These are phyloP conservation scores for Nidularia pulvinata DNA, from an alignment of 768 basidiomycete genomes.

Conservation along the genomic window DNA sequence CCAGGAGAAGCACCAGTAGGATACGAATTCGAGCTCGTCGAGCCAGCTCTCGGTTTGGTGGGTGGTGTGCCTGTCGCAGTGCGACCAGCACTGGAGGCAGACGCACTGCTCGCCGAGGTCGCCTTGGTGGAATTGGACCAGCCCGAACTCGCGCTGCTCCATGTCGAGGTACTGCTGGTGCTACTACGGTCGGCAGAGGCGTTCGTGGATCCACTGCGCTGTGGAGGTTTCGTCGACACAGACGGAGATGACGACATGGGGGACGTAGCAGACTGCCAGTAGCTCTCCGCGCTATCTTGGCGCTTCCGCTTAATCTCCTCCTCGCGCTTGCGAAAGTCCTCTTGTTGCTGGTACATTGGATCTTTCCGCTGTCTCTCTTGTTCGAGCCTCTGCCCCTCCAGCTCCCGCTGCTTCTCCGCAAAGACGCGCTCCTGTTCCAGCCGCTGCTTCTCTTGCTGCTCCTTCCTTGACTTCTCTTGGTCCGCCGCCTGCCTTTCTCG, in stretches of 20 bases:
- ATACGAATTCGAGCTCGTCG: slow-evolving; percentile 25
- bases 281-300: slow-evolving; percentile 33
- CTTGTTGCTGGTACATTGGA: slow-evolving; percentile 24
- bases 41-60: slow-evolving; percentile 27
- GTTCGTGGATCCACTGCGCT: slow-evolving; percentile 10
- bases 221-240: slow-evolving; percentile 18
- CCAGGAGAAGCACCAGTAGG: slow-evolving; percentile 19
- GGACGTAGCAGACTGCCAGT: slow-evolving; percentile 21
- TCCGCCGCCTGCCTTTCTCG: neutral
- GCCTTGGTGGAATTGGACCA: slow-evolving; percentile 26
- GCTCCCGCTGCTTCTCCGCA: slow-evolving; percentile 14
- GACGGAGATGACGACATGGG: slow-evolving; percentile 24
- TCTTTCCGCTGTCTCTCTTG: slow-evolving; percentile 18
- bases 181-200: slow-evolving; percentile 15
- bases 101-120: slow-evolving; percentile 11
- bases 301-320: slow-evolving; percentile 47
- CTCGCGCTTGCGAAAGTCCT: slow-evolving; percentile 38
- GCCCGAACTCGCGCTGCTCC: slow-evolving; percentile 15
- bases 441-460: slow-evolving; percentile 13
- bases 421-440: neutral
- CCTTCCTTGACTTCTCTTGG: slow-evolving; percentile 15
- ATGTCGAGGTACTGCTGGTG: slow-evolving; percentile 17
- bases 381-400: slow-evolving; percentile 15
- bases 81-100: slow-evolving; percentile 14
- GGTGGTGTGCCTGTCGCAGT: slow-evolving; percentile 8